phyloP scores from a whole-genome alignment of 495 filamentous ascomycete genomes.

The Lasiosphaeria hispida region DNA sequence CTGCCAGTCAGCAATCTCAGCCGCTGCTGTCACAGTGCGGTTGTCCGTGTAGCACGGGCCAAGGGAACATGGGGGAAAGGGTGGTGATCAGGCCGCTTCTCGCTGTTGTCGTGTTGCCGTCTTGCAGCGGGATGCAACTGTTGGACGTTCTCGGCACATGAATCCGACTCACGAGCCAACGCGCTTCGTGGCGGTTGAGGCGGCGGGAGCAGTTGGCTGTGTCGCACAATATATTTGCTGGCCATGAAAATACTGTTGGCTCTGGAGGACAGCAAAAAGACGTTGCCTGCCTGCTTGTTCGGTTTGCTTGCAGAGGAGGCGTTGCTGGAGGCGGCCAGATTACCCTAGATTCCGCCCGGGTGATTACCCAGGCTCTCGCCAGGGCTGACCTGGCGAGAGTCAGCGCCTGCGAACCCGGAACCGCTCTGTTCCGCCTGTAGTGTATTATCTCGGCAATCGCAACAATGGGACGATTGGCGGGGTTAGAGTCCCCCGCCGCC shows the following conservation, averaged over 20 bases:
- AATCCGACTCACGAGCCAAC: neutral
- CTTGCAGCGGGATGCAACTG: neutral
- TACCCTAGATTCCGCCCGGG: conserved; percentile 10
- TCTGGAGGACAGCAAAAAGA: neutral
- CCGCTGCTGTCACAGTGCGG: conserved; percentile 3
- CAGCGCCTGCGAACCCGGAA: neutral
- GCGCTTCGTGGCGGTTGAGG: neutral
- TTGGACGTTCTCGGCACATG: neutral
- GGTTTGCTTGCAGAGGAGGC: neutral
- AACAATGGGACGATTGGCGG: neutral
- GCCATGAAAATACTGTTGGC: conserved; percentile 9
- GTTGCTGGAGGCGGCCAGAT: conserved; percentile 8
- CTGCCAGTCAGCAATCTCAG: conserved; percentile 1
- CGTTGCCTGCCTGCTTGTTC: neutral
- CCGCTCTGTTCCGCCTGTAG: neutral
- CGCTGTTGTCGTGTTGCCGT: neutral
- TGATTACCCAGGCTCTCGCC: conserved; percentile 7
- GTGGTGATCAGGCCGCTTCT: neutral
- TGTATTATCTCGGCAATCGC: conserved; percentile 10
- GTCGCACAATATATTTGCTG: conserved; percentile 2
- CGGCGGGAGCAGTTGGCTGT: conserved; percentile 1
- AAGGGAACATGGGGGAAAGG: neutral
- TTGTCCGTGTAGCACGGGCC: conserved; percentile 4
- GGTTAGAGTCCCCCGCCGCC: neutral
- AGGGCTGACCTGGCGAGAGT: conserved; percentile 6